Evolutionary conservation across 2,329 filamentous ascomycete genomes (phyloP).

Genomic region (Aspergillus hiratsukae): DNA sequence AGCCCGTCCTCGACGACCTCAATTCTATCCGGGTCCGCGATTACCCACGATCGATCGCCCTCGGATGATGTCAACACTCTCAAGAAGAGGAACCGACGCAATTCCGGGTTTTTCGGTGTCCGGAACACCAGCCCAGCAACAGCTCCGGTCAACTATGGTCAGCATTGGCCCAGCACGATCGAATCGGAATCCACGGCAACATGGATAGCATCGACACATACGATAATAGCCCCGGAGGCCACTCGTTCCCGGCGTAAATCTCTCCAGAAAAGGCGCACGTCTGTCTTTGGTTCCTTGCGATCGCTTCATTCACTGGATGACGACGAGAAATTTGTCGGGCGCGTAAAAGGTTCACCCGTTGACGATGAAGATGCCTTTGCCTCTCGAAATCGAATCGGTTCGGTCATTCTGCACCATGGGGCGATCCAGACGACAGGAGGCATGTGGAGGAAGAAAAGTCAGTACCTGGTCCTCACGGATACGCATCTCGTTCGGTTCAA

Average conservation of each 20-base stretch:
- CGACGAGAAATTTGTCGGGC: constrained; percentile 48
- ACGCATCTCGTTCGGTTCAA: constrained; percentile 65
- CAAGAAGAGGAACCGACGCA: constrained; percentile 33
- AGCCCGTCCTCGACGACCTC: constrained; percentile 24
- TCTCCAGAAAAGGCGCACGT: constrained; percentile 47
- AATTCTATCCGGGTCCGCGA: constrained; percentile 14
- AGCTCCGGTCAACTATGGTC: constrained; percentile 13
- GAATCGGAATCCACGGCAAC: constrained; percentile 21
- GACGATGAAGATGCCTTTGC: constrained; percentile 44
- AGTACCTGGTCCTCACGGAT: constrained; percentile 68
- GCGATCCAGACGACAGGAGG: constrained; percentile 66
- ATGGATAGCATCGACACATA: constrained; percentile 19
- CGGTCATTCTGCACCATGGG: constrained; percentile 59
- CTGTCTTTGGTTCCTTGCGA: constrained; percentile 57
- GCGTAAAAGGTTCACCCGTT: constrained; percentile 46
- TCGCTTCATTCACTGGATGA: constrained; percentile 50
- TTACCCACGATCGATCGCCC: constrained; percentile 32
- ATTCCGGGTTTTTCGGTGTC: constrained; percentile 37
- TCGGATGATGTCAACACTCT: constrained; percentile 33
- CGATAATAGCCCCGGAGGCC: constrained; percentile 22
- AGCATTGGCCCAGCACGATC: constrained; percentile 25
- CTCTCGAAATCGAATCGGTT: constrained; percentile 36
- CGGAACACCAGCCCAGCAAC: constrained; percentile 25
- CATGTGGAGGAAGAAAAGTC: constrained; percentile 68
- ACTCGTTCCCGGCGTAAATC: constrained; percentile 39